Percentiles rank a stretch among this genome's conserved stretches.
Evolutionary conservation across 2,329 filamentous ascomycete genomes (phyloP).

Genomic region (Dothistroma septosporum): DNA sequence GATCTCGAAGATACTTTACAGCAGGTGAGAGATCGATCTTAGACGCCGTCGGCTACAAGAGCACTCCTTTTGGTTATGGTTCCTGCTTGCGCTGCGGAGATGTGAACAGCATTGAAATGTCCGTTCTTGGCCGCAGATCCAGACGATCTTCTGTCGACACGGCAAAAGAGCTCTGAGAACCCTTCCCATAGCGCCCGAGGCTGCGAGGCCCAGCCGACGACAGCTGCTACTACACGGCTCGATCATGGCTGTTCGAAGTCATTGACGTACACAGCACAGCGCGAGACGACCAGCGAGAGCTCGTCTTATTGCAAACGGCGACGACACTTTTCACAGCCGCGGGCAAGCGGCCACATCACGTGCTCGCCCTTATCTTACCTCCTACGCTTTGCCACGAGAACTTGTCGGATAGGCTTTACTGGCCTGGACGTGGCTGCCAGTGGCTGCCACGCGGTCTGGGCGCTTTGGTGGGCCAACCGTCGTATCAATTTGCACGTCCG

Average conservation of each 20-base stretch:
- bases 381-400: background rate
- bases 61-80: background rate
- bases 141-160: background rate
- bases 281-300: background rate
- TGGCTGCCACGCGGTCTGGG: conserved; percentile 2
- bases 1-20: background rate
- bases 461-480: background rate
- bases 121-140: background rate
- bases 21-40: background rate
- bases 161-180: background rate
- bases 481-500: background rate
- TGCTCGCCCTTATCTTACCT: background rate
- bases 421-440: background rate
- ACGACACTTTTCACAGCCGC: background rate
- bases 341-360: background rate
- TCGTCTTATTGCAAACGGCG: background rate
- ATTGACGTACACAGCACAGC: background rate
- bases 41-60: background rate
- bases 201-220: background rate
- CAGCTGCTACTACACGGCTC: background rate
- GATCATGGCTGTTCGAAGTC: background rate
- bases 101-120: background rate
- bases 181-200: background rate
- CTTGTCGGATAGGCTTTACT: background rate
- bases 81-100: background rate